These are phyloP conservation scores for Penicillium nordicum DNA, from an alignment of 2,329 filamentous ascomycete genomes.

Conservation along the genomic window DNA sequence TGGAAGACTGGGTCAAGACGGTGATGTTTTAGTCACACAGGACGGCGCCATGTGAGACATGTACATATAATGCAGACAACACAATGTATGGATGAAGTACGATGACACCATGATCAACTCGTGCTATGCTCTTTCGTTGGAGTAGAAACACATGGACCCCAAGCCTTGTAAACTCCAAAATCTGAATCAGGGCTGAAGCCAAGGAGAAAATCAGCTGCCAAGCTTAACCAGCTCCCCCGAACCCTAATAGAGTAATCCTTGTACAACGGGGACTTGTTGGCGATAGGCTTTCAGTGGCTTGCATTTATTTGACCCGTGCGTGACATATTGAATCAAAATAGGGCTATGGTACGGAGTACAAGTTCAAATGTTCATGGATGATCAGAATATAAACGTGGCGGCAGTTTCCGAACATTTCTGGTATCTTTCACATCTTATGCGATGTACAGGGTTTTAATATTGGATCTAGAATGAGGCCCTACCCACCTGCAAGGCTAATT, in stretches of 20 bases:
- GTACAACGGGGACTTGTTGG: constrained; percentile 28
- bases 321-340: background rate
- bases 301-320: constrained; percentile 14
- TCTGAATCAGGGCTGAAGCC: constrained; percentile 2
- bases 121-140: constrained; percentile 6
- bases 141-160: constrained; percentile 5
- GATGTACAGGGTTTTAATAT: constrained; percentile 1
- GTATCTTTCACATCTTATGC: background rate
- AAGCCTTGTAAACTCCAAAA: background rate
- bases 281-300: constrained; percentile 32
- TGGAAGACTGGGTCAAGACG: constrained; percentile 14
- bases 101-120: constrained; percentile 3
- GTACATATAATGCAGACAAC: constrained; percentile 27
- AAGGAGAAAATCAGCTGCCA: constrained; percentile 21
- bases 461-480: background rate
- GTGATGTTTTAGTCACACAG: constrained; percentile 15
- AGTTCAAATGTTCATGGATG: background rate
- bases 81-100: constrained; percentile 6
- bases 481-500: constrained; percentile 12
- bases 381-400: background rate
- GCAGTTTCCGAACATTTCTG: background rate
- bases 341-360: background rate
- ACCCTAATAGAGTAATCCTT: constrained; percentile 19
- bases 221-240: constrained; percentile 25
- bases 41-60: constrained; percentile 29